phyloP scores from a whole-genome alignment of 1,284 basidiomycete genomes.

The Rhodotorula sp. region DNA sequence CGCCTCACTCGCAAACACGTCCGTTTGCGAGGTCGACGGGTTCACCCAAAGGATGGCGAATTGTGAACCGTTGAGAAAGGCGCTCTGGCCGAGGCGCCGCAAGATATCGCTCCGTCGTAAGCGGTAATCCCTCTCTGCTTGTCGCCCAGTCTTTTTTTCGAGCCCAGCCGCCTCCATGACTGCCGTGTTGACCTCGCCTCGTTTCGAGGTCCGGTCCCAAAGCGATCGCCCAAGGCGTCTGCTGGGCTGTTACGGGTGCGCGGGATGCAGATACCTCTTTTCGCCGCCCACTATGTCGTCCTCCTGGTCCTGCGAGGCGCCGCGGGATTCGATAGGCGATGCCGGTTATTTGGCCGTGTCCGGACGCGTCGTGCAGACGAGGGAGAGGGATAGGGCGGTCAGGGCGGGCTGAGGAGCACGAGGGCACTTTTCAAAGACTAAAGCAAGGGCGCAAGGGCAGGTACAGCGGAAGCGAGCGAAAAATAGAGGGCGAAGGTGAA shows the following conservation, averaged over 20 bases:
- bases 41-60: constrained; percentile 58
- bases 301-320: too few relatives aligned
- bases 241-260: too few relatives aligned
- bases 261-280: too few relatives aligned
- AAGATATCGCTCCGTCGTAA: constrained; percentile 44
- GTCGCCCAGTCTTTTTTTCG: background rate
- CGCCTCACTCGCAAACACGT: constrained; percentile 55
- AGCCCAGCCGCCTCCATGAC: too few relatives aligned
- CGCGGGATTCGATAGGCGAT: too few relatives aligned
- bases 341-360: too few relatives aligned
- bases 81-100: constrained; percentile 54
- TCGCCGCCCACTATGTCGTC: too few relatives aligned
- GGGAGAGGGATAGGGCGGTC: too few relatives aligned
- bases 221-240: too few relatives aligned
- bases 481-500: background rate
- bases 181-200: too few relatives aligned
- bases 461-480: background rate
- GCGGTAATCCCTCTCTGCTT: background rate
- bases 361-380: too few relatives aligned
- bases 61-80: constrained; percentile 57
- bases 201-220: too few relatives aligned
- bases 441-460: background rate
- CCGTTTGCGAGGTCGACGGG: constrained; percentile 55
- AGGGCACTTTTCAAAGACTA: background rate
- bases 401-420: background rate